Evolutionary conservation across 2,329 filamentous ascomycete genomes (phyloP), one percentile per base, ranked within the genome.

Genomic region (Colletotrichum sp.): DNA sequence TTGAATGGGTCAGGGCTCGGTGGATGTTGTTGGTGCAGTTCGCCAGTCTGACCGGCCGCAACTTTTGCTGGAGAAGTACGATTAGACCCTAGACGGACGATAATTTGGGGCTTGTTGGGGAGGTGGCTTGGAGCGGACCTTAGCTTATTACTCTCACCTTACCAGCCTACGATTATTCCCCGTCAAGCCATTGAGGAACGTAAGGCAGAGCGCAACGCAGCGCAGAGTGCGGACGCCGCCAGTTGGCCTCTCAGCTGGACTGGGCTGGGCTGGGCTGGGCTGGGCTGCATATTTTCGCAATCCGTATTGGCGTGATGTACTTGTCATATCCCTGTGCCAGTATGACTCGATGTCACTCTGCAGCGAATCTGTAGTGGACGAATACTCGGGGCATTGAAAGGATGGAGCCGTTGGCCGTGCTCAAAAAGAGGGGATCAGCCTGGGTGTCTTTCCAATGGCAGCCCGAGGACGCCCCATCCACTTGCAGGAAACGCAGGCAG

Each of bases 71-170:
- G 39, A 76, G 69, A 72, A 15, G 63, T 28, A 68, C 57, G 52
- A 57, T 30, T 28, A 34, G 68, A 67, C 62, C 57, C 44, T 69
- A 60, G 71, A 75, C 71, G 75, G 66, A 75, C 67, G 75, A 76
- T 71, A 75, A 76, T 71, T 76, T 75, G 75, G 71, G 75, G 75
- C 75, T 71, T 71, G 71, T 71, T 71, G 71, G 66, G 66, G 59
- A 65, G 36, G 65, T 75, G 63, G 73, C 73, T 72, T 75, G 69
- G 69, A 49, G 44, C 44, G 62, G 68, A 39, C 62, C 57, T 55
- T 26, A 44, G 34, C 63, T 66, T 39, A 66, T 24, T 30, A 60
- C 57, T 60, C 34, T 65, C 34, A 52, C 15, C 15, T 52, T n/a
- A 66, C 36, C 26, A 64, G 36, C 39, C 44, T n/a, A 21, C 44